Evolutionary conservation across 768 basidiomycete genomes (phyloP), one percentile per base, ranked within the genome.

Genomic region (Brasilioporus rufonigricans): DNA sequence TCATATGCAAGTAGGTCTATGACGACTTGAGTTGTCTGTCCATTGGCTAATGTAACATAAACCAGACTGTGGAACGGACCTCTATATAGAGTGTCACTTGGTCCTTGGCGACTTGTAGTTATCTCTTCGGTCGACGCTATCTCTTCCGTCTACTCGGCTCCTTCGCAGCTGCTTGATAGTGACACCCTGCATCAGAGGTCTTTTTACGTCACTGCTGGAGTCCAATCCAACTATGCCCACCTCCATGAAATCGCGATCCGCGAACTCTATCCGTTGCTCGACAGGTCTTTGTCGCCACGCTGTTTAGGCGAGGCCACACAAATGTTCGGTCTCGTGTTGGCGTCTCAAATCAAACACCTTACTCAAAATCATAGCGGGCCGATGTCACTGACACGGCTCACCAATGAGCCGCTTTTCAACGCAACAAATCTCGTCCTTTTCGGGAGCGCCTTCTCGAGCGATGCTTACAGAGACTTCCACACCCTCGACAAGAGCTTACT

Each of bases 401-500:
- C 59, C 24, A 48, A 53, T 23, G 31, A 50, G 13, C 64, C 62
- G 2, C 56, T 67, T 3, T 67, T 60, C 31, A 21, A 16, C 2
- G 47, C 64, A 5, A 53, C 55, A 1, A 68, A 66, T 14, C 21
- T 47, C 18, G 26, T 58, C 16, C 50, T 67, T 29, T 43, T 68
- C 13, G 62, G 66, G 7, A 44, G 44, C 9, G 3, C 50, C 26
- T 66, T 66, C 46, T 58, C 62, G 1, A 7, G 13, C 4, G 43
- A 50, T 32, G 64, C 56, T 13, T 66, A 62, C 36, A 46, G 18
- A 13, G 66, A 68, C 44, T 68, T 66, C 38, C 48, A 1, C 18
- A 56, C 26, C 0, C 56, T 66, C 26, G 47, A 53, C 27, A 48
- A 55, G 26, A 66, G 59, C 40, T 13, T 64, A 1, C 61, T 54